These are phyloP conservation scores for Saururus chinensis DNA, from an alignment of 164 flowering plant species.

Conservation along the genomic window DNA sequence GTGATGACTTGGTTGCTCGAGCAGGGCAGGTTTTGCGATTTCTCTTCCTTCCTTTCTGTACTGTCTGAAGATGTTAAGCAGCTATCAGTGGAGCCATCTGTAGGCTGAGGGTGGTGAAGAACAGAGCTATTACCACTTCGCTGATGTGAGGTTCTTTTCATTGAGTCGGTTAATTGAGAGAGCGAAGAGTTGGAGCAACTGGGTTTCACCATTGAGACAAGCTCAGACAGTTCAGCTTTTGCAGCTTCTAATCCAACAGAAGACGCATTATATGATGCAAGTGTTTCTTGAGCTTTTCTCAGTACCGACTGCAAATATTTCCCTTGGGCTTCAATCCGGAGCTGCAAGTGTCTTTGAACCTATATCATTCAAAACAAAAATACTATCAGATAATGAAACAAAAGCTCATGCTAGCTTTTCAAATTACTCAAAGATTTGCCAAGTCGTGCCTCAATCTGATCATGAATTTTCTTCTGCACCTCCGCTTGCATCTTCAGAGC, in stretches of 20 bases:
- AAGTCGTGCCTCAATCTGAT: conserved; percentile 66
- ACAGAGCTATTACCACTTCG: conserved; percentile 12
- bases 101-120: conserved; percentile 13
- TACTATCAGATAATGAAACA: background rate
- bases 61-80: conserved; percentile 28
- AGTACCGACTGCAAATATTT: conserved; percentile 76
- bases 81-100: conserved; percentile 49
- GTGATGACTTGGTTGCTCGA: no score
- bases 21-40: conserved; percentile 1
- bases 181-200: conserved; percentile 37
- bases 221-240: conserved; percentile 48
- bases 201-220: conserved; percentile 50
- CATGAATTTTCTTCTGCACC: conserved; percentile 79
- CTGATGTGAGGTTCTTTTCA: conserved; percentile 14
- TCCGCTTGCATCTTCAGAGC: conserved; percentile 85
- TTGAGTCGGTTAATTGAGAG: conserved; percentile 50
- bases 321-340: conserved; percentile 93
- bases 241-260: conserved; percentile 41
- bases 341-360: conserved; percentile 95
- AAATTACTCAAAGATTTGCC: background rate
- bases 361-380: conserved; percentile 14
- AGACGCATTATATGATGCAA: conserved; percentile 43
- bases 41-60: conserved; percentile 39
- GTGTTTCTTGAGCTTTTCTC: conserved; percentile 77
- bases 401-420: background rate